Evolutionary conservation across 1,284 basidiomycete species (phyloP).

Genomic region (Cutaneotrichosporon cutaneum): DNA sequence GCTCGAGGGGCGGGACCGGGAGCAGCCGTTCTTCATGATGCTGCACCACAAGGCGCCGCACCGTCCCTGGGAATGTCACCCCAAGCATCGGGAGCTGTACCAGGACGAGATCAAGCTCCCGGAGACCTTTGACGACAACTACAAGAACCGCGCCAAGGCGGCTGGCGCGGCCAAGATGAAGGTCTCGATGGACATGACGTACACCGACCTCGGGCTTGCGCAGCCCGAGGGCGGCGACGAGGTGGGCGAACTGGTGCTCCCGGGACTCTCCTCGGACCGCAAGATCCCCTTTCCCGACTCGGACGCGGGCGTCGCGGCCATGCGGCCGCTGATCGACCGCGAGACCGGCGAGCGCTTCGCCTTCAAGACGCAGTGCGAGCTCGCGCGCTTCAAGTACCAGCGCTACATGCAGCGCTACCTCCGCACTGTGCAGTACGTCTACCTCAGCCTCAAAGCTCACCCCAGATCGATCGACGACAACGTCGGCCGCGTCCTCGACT

Average conservation of each 20-base stretch:
- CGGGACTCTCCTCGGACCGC: slow-evolving; percentile 3
- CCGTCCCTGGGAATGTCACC: slow-evolving; percentile 32
- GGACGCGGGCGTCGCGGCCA: slow-evolving; percentile 18
- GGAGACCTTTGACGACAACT: slow-evolving; percentile 32
- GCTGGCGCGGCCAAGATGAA: slow-evolving; percentile 33
- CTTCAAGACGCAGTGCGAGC: slow-evolving; percentile 26
- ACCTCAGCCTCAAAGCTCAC: not conserved
- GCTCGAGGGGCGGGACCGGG: slow-evolving; percentile 23
- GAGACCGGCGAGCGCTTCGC: slow-evolving; percentile 25
- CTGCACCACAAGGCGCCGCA: slow-evolving; percentile 34
- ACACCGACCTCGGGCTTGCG: slow-evolving; percentile 27
- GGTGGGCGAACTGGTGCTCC: slow-evolving; percentile 14
- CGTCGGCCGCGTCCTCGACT: slow-evolving; percentile 29
- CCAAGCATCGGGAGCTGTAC: slow-evolving; percentile 31
- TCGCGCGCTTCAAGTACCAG: slow-evolving; percentile 30
- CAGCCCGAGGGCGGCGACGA: slow-evolving; percentile 29
- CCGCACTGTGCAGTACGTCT: slow-evolving; percentile 27
- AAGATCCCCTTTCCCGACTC: slow-evolving; percentile 26
- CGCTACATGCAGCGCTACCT: slow-evolving; percentile 34
- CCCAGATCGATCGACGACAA: slow-evolving; percentile 26
- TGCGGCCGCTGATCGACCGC: slow-evolving; percentile 24
- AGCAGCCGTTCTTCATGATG: slow-evolving; percentile 32
- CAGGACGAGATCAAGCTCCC: slow-evolving; percentile 27
- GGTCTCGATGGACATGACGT: slow-evolving; percentile 30
- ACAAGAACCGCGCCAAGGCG: slow-evolving; percentile 31